A percentile compares a stretch with the other conserved stretches of the same genome.
Evolutionary conservation across 495 filamentous ascomycete species (phyloP).

Genomic region (Hypoxylon cercidicola): DNA sequence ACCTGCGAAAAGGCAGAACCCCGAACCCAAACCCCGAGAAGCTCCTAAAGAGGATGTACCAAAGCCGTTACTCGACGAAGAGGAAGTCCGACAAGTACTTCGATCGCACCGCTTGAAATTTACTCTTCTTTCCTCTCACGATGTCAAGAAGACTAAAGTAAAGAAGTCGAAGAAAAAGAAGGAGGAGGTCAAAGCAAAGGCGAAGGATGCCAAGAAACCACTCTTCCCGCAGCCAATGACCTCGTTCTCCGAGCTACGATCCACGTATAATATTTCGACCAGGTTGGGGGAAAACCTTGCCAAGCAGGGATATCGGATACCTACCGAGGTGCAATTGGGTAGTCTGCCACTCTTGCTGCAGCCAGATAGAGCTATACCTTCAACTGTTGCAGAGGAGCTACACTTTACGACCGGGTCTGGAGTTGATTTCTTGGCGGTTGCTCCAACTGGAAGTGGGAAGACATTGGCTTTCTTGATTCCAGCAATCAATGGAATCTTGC

Average conservation of each 20-base stretch:
- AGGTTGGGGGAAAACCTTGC: slow-evolving; percentile 81
- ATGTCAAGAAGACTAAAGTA: slow-evolving; percentile 34
- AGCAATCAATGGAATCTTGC: slow-evolving; percentile 77
- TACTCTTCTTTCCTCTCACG: slow-evolving; percentile 66
- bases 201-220: slow-evolving; percentile 62
- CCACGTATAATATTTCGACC: slow-evolving; percentile 73
- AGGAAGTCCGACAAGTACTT: slow-evolving; percentile 78
- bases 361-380: slow-evolving; percentile 54
- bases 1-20: slow-evolving; percentile 30
- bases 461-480: slow-evolving; percentile 92
- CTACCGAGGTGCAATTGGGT: slow-evolving; percentile 94
- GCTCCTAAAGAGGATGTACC: slow-evolving; percentile 31
- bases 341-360: slow-evolving; percentile 80
- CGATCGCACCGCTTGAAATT: slow-evolving; percentile 89
- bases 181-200: slow-evolving; percentile 51
- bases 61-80: slow-evolving; percentile 62
- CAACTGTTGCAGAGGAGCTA: slow-evolving; percentile 42
- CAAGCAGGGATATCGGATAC: slow-evolving; percentile 82
- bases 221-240: slow-evolving; percentile 80
- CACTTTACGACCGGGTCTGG: slow-evolving; percentile 39
- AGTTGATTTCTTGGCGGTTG: slow-evolving; percentile 83
- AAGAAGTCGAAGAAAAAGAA: slow-evolving; percentile 55
- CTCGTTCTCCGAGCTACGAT: slow-evolving; percentile 77
- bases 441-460: slow-evolving; percentile 98
- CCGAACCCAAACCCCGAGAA: slow-evolving; percentile 22